These are phyloP conservation scores for Aspergillus alliaceus DNA, from an alignment of 2,329 filamentous ascomycete species.

Conservation along the genomic window DNA sequence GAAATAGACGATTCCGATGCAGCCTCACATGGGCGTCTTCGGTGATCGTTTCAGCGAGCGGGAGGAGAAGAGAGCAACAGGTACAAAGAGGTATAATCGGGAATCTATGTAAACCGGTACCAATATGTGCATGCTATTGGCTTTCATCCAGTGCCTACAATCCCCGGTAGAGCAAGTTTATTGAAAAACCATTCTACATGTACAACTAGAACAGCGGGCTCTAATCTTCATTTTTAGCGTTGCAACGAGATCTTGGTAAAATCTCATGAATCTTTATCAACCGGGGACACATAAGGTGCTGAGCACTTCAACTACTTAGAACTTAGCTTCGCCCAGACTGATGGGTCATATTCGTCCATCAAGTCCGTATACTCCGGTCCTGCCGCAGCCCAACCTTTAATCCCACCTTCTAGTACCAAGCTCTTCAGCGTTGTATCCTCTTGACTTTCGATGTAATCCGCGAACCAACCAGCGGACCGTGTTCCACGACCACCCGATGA, in stretches of 20 bases:
- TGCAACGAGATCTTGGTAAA: no score
- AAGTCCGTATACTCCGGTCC: constrained; percentile 49
- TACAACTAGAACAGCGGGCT: no score
- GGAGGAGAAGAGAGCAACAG: constrained; percentile 23
- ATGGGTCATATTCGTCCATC: constrained; percentile 38
- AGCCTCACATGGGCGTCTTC: constrained; percentile 61
- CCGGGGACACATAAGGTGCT: no score
- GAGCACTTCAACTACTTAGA: not conserved
- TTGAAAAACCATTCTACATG: no score
- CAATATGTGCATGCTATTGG: no score
- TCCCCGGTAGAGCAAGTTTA: no score
- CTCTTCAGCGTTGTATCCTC: constrained; percentile 48
- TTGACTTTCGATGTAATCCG: constrained; percentile 50
- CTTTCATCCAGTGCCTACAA: not conserved
- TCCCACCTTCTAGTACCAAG: constrained; percentile 52
- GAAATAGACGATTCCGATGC: constrained; percentile 67
- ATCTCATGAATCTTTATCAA: no score
- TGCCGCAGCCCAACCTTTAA: constrained; percentile 55
- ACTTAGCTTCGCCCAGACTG: not conserved
- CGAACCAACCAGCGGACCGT: constrained; percentile 57
- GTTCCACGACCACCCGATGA: constrained; percentile 57
- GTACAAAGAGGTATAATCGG: not conserved
- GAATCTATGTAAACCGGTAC: not conserved
- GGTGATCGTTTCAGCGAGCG: constrained; percentile 64
- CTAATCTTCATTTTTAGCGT: no score